Evolutionary conservation across 2,329 filamentous ascomycete species (phyloP), one percentile per base, ranked within the genome.

Genomic region (Penicillium sp.): DNA sequence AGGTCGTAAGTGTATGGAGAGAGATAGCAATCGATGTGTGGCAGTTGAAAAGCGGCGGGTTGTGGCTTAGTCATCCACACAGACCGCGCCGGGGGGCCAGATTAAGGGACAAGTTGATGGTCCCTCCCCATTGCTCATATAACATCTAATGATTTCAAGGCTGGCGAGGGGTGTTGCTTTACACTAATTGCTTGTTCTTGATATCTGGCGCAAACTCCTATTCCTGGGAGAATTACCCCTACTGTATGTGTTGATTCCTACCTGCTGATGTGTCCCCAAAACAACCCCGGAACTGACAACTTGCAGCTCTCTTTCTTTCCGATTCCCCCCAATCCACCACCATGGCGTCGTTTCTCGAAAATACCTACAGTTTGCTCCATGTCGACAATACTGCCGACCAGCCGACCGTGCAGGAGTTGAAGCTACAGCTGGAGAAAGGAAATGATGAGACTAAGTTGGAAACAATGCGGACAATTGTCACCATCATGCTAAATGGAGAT

Each of bases 401-500:
- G 69, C 93, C 94, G 56, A 86, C 88, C 60, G 82, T 94, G 76
- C 90, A 91, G 72, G 94, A 99, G 75, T 83, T 99, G 77, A 91
- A 91, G 77, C 91, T 87, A 68, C 89, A 95, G 81, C 82, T 97
- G 67, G 92, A 97, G 79, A 96, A 96, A 80, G 91, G 91, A 66
- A 93, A 84, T 59, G 92, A 96, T 75, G 91, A 96, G 77, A 87
- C 84, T 70, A 97, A 97, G 82, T 82, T 93, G 74, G 91, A 96
- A 65, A 96, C 91, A 57, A 95, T 95, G 91, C 95, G 94, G 86
- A 89, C 87, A 79, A 91, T 99, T 74, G 80, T 97, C 72, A 96
- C 90, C 61, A 86, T 97, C 72, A 97, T 99, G 94, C 85, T 99
- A 70, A 97, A 97, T 75, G 94, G 94, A 66, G 93, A 99, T 72